Evolutionary conservation across 495 filamentous ascomycete species (phyloP).

Genomic region (Hypoxylon lenormandii): DNA sequence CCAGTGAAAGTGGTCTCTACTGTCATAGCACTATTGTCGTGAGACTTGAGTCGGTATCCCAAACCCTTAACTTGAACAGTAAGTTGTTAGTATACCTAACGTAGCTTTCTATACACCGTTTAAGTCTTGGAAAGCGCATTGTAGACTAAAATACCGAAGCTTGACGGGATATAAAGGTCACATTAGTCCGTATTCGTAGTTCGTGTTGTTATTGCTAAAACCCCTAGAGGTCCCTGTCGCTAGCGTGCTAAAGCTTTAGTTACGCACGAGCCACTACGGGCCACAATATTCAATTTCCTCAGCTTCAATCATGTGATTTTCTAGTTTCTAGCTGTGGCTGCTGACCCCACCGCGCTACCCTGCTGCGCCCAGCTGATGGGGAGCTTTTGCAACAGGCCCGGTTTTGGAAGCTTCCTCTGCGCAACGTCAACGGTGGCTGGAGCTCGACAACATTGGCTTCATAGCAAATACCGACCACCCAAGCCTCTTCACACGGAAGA

Average conservation of each 20-base stretch:
- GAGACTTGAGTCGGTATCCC: no score
- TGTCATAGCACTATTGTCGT: no score
- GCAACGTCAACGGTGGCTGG: slow-evolving; percentile 47
- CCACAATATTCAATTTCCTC: neutral
- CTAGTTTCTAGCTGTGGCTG: slow-evolving; percentile 29
- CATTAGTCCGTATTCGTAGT: no score
- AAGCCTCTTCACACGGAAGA: slow-evolving; percentile 31
- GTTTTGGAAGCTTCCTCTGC: slow-evolving; percentile 39
- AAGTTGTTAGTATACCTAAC: no score
- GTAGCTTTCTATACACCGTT: no score
- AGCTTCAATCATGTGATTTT: slow-evolving; percentile 39
- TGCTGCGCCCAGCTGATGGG: slow-evolving; percentile 38
- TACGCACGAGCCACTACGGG: slow-evolving; percentile 10
- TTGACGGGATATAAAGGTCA: no score
- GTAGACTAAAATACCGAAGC: no score
- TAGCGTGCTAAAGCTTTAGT: neutral
- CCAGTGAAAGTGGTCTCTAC: no score
- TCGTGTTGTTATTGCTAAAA: no score
- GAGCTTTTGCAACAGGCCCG: slow-evolving; percentile 32
- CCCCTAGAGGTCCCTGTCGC: no score
- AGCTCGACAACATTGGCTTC: slow-evolving; percentile 35
- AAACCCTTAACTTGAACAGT: no score
- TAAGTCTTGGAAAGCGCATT: no score
- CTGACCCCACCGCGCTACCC: slow-evolving; percentile 32
- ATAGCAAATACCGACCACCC: slow-evolving; percentile 25